phyloP scores from a whole-genome alignment of 805 yeast species.

The Wickerhamiella azymoides region DNA sequence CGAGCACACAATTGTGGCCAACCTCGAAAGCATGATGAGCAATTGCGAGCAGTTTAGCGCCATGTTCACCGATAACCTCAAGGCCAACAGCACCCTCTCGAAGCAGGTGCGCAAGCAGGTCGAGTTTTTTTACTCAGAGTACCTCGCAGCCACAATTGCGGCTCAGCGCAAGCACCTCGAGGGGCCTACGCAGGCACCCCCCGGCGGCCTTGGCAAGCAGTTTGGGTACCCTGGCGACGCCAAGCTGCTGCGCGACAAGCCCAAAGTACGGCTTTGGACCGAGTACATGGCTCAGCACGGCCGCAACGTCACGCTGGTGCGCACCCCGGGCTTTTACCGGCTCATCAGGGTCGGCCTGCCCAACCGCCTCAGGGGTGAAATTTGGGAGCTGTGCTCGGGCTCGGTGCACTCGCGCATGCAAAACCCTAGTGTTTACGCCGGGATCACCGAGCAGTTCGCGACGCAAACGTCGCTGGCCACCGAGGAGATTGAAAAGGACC shows the following conservation, averaged over 20 bases:
- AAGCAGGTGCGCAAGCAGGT: conserved; percentile 44
- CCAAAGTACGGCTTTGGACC: conserved; percentile 86
- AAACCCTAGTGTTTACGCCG: conserved; percentile 44
- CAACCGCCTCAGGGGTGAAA: conserved; percentile 85
- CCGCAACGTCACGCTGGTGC: conserved; percentile 60
- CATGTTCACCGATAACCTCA: conserved; percentile 44
- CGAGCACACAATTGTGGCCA: conserved; percentile 47
- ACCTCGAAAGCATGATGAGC: conserved; percentile 65
- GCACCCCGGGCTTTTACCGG: conserved; percentile 65
- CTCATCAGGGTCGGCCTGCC: conserved; percentile 85
- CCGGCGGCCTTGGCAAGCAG: conserved; percentile 78
- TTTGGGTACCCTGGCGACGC: conserved; percentile 89
- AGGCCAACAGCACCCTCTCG: conserved; percentile 49
- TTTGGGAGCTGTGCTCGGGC: conserved; percentile 90
- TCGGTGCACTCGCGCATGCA: conserved; percentile 61
- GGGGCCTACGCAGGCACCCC: conserved; percentile 29
- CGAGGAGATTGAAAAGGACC: conserved; percentile 93
- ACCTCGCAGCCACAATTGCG: conserved; percentile 30
- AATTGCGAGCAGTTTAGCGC: conserved; percentile 72
- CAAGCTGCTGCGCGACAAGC: conserved; percentile 57
- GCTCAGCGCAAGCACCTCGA: conserved; percentile 1
- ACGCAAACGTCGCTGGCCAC: conserved; percentile 67
- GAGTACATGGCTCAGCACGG: conserved; percentile 79
- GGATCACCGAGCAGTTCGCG: conserved; percentile 43
- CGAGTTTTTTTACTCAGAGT: conserved; percentile 72